phyloP scores from a whole-genome alignment of 2,329 filamentous ascomycete genomes.

The Aspergillus sp. region DNA sequence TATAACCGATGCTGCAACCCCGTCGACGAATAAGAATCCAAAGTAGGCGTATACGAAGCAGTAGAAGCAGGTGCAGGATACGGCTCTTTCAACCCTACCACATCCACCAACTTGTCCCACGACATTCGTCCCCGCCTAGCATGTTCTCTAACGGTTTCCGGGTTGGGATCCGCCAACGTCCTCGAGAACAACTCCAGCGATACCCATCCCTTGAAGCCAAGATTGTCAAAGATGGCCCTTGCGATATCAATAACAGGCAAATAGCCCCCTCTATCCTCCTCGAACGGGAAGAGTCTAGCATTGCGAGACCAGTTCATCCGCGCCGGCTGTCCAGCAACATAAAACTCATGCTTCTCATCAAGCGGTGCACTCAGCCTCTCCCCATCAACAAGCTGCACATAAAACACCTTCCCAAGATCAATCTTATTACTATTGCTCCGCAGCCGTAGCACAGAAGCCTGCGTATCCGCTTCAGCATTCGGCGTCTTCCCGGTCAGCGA shows the following conservation, averaged over 20 bases:
- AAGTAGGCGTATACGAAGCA: too few species aligned
- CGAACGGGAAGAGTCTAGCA: conserved; percentile 62
- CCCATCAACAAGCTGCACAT: conserved; percentile 70
- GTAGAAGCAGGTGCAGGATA: background rate
- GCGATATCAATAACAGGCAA: conserved; percentile 59
- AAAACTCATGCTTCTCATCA: conserved; percentile 50
- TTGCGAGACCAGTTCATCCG: conserved; percentile 76
- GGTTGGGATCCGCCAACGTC: conserved; percentile 48
- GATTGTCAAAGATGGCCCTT: conserved; percentile 51
- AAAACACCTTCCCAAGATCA: conserved; percentile 64
- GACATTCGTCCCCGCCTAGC: conserved; percentile 45
- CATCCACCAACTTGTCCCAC: conserved; percentile 44
- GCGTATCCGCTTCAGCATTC: conserved; percentile 51
- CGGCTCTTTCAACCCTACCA: conserved; percentile 6
- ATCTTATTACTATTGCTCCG: conserved; percentile 28
- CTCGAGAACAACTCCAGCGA: conserved; percentile 65
- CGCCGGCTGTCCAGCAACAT: conserved; percentile 51
- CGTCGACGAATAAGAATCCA: background rate
- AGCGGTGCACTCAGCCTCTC: conserved; percentile 57
- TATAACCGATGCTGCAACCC: conserved; percentile 14
- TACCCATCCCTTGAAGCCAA: conserved; percentile 61
- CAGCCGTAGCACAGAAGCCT: conserved; percentile 50
- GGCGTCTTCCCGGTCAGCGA: conserved; percentile 44
- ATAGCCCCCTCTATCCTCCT: conserved; percentile 57
- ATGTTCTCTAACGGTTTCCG: conserved; percentile 49